Percentiles rank a stretch among this genome's conserved stretches.
Conservation (phyloP, 164 flowering plant species). For the Stephania yunnanensis region DNA sequence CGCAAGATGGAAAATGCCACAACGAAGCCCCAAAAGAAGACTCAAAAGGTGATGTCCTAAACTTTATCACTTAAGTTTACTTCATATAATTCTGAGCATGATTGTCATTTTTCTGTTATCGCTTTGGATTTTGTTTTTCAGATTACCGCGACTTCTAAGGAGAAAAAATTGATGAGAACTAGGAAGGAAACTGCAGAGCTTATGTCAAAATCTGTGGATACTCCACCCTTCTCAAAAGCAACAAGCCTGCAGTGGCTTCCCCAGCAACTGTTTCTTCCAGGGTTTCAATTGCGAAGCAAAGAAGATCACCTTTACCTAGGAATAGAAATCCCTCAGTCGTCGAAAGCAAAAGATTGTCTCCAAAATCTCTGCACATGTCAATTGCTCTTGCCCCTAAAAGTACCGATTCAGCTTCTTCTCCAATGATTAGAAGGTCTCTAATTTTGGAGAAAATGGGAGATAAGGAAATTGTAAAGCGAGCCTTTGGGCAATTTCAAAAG, state of each 20-base stretch:
- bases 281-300: slow-evolving; percentile 31
- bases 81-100: background rate
- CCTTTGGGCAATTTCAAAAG: slow-evolving; percentile 72
- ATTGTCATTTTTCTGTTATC: slow-evolving; percentile 6
- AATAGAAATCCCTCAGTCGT: slow-evolving; percentile 21
- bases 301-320: slow-evolving; percentile 22
- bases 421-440: slow-evolving; percentile 48
- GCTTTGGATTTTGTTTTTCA: slow-evolving; percentile 16
- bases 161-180: slow-evolving; percentile 17
- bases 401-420: slow-evolving; percentile 27
- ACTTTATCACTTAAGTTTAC: background rate
- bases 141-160: slow-evolving; percentile 31
- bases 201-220: slow-evolving; percentile 23
- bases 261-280: slow-evolving; percentile 19
- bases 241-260: slow-evolving; percentile 26
- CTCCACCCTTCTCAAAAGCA: slow-evolving; percentile 21
- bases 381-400: slow-evolving; percentile 35
- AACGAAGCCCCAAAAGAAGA: slow-evolving; percentile 25
- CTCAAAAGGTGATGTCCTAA: slow-evolving; percentile 40
- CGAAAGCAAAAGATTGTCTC: slow-evolving; percentile 32
- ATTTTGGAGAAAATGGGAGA: slow-evolving; percentile 93
- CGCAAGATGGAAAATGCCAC: slow-evolving; percentile 22
- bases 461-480: slow-evolving; percentile 82
- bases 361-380: slow-evolving; percentile 55
- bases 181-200: slow-evolving; percentile 35